Conservation (phyloP, 2,329 filamentous ascomycete species). For the Corniculantispora saksenae region DNA sequence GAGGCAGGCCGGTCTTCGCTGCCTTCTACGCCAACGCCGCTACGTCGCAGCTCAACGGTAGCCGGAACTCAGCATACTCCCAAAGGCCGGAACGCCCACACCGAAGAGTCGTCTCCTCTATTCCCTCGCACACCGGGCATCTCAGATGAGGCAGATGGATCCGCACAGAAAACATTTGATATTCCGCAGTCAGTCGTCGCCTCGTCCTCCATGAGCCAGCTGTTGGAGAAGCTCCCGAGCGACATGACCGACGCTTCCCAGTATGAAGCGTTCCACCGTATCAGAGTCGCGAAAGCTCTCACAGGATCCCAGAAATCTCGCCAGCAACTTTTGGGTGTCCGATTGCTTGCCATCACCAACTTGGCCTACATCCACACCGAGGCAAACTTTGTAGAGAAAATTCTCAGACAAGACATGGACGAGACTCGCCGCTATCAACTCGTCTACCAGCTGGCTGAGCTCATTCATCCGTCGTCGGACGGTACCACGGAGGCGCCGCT, state of each 20-base stretch:
- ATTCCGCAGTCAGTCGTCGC: conserved; percentile 59
- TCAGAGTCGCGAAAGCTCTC: conserved; percentile 82
- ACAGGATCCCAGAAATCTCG: conserved; percentile 64
- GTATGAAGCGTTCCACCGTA: conserved; percentile 82
- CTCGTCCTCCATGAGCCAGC: conserved; percentile 55
- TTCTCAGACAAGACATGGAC: conserved; percentile 84
- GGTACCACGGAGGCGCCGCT: conserved; percentile 68
- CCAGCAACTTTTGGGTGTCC: conserved; percentile 75
- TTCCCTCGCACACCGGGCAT: conserved; percentile 43
- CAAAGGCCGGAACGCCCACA: conserved; percentile 34
- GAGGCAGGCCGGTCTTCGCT: conserved; percentile 43
- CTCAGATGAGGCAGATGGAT: conserved; percentile 34
- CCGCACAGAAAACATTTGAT: conserved; percentile 63
- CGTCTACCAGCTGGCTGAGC: conserved; percentile 86
- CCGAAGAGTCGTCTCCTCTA: conserved; percentile 52
- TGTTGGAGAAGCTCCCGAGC: conserved; percentile 56
- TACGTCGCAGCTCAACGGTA: conserved; percentile 67
- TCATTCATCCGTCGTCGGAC: conserved; percentile 80
- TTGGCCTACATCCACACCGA: conserved; percentile 88
- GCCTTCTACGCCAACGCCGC: conserved; percentile 73
- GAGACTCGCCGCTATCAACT: conserved; percentile 87
- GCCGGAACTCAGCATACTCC: conserved; percentile 45
- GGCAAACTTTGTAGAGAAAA: conserved; percentile 77
- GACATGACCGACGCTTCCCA: conserved; percentile 71
- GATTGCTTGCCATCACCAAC: conserved; percentile 85